Base-by-base conservation (phyloP, 352 stramenopile genomes). In the Phytopythium helicoides region DNA sequence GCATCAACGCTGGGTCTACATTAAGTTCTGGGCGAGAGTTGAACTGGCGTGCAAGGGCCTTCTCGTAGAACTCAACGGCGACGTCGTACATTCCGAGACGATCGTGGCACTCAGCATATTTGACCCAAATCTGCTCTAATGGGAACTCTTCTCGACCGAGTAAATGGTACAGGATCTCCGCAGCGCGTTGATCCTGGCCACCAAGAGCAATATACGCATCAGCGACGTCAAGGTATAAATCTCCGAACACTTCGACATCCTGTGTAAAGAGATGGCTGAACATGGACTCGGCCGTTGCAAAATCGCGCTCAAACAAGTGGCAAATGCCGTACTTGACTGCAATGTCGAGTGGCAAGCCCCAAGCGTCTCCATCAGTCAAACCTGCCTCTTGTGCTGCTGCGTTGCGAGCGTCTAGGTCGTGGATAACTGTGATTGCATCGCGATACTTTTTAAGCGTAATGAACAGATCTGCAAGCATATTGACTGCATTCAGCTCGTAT, bases 261-360 rank as follows among this genome's bases (percentile, higher is more conserved):
- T 94, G 81, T 3, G 78, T 75, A 18, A 90, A 94, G 14, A 94
- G 60, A 60, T 89, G 77, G 31, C 86, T 77, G 62, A 94, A 91
- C 79, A 92, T 91, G 25, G 77, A 80, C 28, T 91, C 77, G 3
- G 79, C 81, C 3, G 78, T 91, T 44, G 68, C 68, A 46, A 85
- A 83, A 49, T 94, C 78, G 7, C 76, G 66, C 44, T 89, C 76
- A 51, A 87, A 89, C 18, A 94, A 63, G 46, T 93, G 76, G 38
- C 85, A 94, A 19, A 94, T 94, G 14, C 85, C 85, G 48, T 92
- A 92, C 41, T 93, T 95, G 16, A 95, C 83, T 3, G 81, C 81
- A 54, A 95, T 93, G 58, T 95, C 85, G 11, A 95, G 71, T 3
- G 85, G 85, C 21, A 95, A 58, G 11, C 76, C 81, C 35, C 72